Conservation (phyloP, 2,329 filamentous ascomycete species). For the Tolypocladium amazonense region DNA sequence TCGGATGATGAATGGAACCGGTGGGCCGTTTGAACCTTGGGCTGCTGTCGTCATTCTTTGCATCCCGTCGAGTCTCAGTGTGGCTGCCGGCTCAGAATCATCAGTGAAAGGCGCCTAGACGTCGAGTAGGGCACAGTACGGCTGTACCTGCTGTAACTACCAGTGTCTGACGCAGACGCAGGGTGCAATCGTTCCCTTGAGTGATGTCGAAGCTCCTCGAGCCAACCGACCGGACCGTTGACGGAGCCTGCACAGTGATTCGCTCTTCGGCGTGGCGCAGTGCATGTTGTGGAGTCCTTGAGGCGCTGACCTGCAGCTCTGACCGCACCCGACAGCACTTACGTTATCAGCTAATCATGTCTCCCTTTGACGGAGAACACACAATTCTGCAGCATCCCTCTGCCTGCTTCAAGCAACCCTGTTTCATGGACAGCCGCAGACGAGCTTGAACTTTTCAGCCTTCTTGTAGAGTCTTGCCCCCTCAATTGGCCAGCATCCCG, state of each 20-base stretch:
- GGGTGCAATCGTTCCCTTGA: background rate
- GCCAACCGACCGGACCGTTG: background rate
- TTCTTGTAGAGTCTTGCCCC: background rate
- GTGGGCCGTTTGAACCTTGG: background rate
- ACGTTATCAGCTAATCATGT: background rate
- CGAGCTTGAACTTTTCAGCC: background rate
- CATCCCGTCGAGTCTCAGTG: no score
- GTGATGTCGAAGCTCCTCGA: no score
- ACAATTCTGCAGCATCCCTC: background rate
- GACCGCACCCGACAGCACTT: no score
- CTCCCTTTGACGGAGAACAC: background rate
- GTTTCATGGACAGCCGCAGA: background rate
- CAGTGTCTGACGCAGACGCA: no score
- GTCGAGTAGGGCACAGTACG: background rate
- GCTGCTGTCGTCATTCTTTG: background rate
- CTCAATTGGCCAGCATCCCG: background rate
- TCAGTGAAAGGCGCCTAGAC: no score
- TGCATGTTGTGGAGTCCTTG: background rate
- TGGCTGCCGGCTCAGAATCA: background rate
- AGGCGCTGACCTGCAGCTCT: background rate
- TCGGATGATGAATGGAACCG: conserved; percentile 7
- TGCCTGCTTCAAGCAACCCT: background rate
- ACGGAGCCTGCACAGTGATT: background rate
- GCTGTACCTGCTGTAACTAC: background rate
- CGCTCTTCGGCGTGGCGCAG: background rate